Evolutionary conservation across 1,284 basidiomycete genomes (phyloP), one percentile per base, ranked within the genome.

Genomic region (Ganoderma sp.): DNA sequence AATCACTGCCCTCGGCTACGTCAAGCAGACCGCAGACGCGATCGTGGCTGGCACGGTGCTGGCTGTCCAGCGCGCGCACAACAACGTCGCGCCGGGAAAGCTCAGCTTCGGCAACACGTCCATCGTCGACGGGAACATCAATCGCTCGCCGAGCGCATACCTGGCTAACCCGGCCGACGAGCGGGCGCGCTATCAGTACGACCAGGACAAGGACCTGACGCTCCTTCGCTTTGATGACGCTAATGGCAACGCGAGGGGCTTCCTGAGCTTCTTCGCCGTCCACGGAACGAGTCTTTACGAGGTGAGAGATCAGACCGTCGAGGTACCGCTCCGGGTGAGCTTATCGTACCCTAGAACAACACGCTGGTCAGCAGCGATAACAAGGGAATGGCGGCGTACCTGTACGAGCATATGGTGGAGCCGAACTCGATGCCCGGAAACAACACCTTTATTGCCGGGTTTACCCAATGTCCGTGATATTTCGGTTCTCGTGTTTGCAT

Each of bases 201-300:
- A 93, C 73, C 88, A 90, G 74, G 92, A 93, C 77, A 92, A 90
- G 80, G 87, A 88, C 8, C 79, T 93, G 81, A 86, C 87, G 5
- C 79, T 93, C 14, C 78, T 94, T 61, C 82, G 87, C 54, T 90
- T 93, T 71, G 85, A 89, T 58, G 88, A 90, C 73, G 73, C 71
- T 2, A 79, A 77, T 65, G 90, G 90, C 32, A 84, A 82, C 50
- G 82, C 87, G 17, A 80, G 88, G 52, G 92, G 92, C 0, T 85
- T 93, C 73, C 75, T 93, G 74, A 89, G 87, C 75, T 94, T 93
- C 82, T 95, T 90, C 76, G 82, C 92, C 0, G 93, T 95, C 0
- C 93, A 95, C 79, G 92, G 93, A 6, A 94, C 92, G 17, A 92
- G 90, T 75, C 72, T 93, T 17, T 93, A 93, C 72, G 84, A 89